Percentiles rank a stretch among this genome's conserved stretches.
phyloP scores from a whole-genome alignment of 176 grass and related monocot genomes.

The Phyllostachys edulis region DNA sequence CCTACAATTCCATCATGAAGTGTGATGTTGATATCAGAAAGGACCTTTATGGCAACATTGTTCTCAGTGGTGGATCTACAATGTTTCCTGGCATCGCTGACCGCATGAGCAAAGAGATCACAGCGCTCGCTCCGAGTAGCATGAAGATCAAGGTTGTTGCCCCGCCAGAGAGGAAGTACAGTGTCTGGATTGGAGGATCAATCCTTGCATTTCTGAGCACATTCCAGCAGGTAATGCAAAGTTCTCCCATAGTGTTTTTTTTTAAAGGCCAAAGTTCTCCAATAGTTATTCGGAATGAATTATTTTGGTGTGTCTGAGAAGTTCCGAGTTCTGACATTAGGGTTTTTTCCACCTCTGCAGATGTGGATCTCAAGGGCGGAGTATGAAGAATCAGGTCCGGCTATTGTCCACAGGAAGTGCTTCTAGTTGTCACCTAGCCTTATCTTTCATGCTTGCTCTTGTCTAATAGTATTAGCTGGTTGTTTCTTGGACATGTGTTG shows the following conservation, averaged over 20 bases:
- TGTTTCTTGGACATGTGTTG: slow-evolving; percentile 32
- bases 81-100: slow-evolving; percentile 86
- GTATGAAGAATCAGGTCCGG: too few species aligned
- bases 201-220: too few species aligned
- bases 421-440: slow-evolving; percentile 16
- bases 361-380: too few species aligned
- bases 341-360: too few species aligned
- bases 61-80: slow-evolving; percentile 85
- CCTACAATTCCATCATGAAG: slow-evolving; percentile 90
- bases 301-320: too few species aligned
- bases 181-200: slow-evolving; percentile 88
- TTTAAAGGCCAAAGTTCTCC: too few species aligned
- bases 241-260: too few species aligned
- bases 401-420: too few species aligned
- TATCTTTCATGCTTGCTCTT: not conserved
- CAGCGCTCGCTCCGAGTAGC: slow-evolving; percentile 75
- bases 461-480: slow-evolving; percentile 10
- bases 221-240: too few species aligned
- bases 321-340: too few species aligned
- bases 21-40: slow-evolving; percentile 85
- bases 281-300: too few species aligned
- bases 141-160: slow-evolving; percentile 94
- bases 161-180: slow-evolving; percentile 86
- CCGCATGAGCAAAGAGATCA: slow-evolving; percentile 89
- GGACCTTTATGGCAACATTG: slow-evolving; percentile 84